phyloP scores from a whole-genome alignment of 805 yeast genomes.

The Cyberlindnera galapagoensis region DNA sequence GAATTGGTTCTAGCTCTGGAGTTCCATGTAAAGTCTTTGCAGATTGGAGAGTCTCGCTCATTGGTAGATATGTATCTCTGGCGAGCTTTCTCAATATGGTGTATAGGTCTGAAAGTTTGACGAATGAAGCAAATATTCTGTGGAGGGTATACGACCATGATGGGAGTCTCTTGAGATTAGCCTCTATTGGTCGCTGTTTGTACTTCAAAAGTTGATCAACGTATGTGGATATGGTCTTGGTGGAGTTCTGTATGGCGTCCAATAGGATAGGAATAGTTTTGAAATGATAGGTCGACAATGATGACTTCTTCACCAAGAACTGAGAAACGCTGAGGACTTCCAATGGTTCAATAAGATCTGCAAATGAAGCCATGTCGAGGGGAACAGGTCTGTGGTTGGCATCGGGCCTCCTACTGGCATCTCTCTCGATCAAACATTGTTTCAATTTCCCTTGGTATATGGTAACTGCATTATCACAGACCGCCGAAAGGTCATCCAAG shows the following conservation, averaged over 20 bases:
- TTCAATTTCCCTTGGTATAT: constrained; percentile 26
- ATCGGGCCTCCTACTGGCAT: constrained; percentile 25
- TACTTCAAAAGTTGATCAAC: constrained; percentile 23
- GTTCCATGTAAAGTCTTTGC: constrained; percentile 28
- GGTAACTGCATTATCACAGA: constrained; percentile 24
- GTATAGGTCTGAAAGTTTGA: constrained; percentile 37
- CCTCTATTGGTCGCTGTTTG: constrained; percentile 17
- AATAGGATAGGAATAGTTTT: constrained; percentile 25
- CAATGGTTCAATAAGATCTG: constrained; percentile 27
- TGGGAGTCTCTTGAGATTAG: constrained; percentile 26
- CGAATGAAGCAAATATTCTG: constrained; percentile 32
- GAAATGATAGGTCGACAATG: constrained; percentile 20
- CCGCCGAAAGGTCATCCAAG: constrained; percentile 7
- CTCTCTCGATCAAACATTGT: constrained; percentile 26
- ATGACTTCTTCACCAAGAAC: constrained; percentile 23
- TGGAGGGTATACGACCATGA: constrained; percentile 38
- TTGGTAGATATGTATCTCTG: constrained; percentile 34
- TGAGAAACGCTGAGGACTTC: constrained; percentile 31
- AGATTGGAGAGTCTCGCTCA: constrained; percentile 32
- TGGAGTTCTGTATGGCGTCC: constrained; percentile 19
- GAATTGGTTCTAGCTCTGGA: constrained; percentile 23
- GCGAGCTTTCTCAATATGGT: constrained; percentile 35
- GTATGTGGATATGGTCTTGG: constrained; percentile 17
- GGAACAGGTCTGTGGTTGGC: constrained; percentile 23
- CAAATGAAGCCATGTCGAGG: constrained; percentile 24